These are phyloP conservation scores for Hymenoscyphus repandus DNA, from an alignment of 2,329 filamentous ascomycete genomes.

Conservation along the genomic window DNA sequence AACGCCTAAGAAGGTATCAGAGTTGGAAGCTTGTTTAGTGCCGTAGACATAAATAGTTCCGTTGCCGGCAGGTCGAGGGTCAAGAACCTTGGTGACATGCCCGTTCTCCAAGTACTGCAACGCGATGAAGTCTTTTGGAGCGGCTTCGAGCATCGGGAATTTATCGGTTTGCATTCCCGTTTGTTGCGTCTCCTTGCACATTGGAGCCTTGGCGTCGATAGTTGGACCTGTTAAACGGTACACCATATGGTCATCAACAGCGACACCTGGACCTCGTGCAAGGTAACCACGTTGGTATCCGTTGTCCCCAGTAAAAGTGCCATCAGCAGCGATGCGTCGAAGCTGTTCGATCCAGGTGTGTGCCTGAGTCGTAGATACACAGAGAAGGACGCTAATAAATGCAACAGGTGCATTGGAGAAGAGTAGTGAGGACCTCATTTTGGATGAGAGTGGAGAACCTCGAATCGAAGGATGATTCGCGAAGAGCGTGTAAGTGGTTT, in stretches of 20 bases:
- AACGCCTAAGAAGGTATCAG: constrained; percentile 55
- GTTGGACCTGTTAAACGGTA: constrained; percentile 53
- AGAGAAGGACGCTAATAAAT: constrained; percentile 16
- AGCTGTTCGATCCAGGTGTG: constrained; percentile 85
- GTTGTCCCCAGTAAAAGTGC: constrained; percentile 62
- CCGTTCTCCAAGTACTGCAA: constrained; percentile 71
- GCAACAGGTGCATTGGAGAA: constrained; percentile 9
- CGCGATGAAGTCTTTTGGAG: constrained; percentile 58
- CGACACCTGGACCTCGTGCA: constrained; percentile 51
- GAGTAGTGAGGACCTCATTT: constrained; percentile 12
- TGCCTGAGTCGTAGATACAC: constrained; percentile 33
- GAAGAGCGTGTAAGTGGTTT: too few relatives aligned
- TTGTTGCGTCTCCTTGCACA: constrained; percentile 63
- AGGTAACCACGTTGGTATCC: constrained; percentile 74
- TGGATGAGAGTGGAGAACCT: constrained; percentile 1
- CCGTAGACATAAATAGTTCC: constrained; percentile 74
- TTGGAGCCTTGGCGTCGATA: constrained; percentile 44
- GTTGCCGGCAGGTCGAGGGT: constrained; percentile 42
- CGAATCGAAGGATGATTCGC: too few relatives aligned
- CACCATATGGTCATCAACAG: constrained; percentile 49
- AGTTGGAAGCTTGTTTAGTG: constrained; percentile 51
- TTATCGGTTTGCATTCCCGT: constrained; percentile 32
- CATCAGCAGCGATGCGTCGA: constrained; percentile 64
- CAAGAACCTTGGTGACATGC: constrained; percentile 54
- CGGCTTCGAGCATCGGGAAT: constrained; percentile 34